Evolutionary conservation across 371 early-diverging fungal species (phyloP), one percentile per base, ranked within the genome.

Genomic region (Cokeromyces recurvatus): DNA sequence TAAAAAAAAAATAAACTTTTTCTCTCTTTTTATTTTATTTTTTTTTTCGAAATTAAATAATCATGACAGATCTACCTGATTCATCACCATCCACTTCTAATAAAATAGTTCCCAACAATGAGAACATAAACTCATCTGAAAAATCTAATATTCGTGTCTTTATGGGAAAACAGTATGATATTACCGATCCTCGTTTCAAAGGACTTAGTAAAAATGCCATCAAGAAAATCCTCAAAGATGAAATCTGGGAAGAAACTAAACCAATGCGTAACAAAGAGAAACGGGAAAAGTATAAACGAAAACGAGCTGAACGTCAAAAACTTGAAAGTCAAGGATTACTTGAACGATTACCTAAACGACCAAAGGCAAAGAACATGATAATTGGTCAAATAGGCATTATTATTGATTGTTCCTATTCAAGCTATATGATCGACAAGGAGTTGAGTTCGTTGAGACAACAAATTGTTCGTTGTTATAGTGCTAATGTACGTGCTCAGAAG

Each of bases 361-460:
- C 51, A 4, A 54, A 44, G 38, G 38, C 53, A 3, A 56, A 64
- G 11, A 51, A 64, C 9, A 60, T 69, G 41, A 56, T 43, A 19
- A 55, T 63, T 9, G 60, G 67, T 15, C 57, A 60, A 2, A 51
- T 66, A 3, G 53, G 52, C 17, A 64, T 93, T 24, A 75, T 88
- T 1, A 60, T 91, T 12, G 91, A 91, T 55, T 81, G 85, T 72
- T 68, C 79, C 1, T 91, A 88, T 66, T 88, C 90, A 37, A 74
- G 81, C 15, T 67, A 78, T 37, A 94, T 94, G 94, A 66, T 49
- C 10, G 81, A 82, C 9, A 85, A 82, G 63, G 87, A 89, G 49
- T 65, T 83, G 31, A 71, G 75, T 29, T 85, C 86, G 1, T 66
- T 87, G 53, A 76, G 77, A 59, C 66, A 74, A 46, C 87, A 88